phyloP scores from a whole-genome alignment of 805 yeast species.

The Starmerella geochares region DNA sequence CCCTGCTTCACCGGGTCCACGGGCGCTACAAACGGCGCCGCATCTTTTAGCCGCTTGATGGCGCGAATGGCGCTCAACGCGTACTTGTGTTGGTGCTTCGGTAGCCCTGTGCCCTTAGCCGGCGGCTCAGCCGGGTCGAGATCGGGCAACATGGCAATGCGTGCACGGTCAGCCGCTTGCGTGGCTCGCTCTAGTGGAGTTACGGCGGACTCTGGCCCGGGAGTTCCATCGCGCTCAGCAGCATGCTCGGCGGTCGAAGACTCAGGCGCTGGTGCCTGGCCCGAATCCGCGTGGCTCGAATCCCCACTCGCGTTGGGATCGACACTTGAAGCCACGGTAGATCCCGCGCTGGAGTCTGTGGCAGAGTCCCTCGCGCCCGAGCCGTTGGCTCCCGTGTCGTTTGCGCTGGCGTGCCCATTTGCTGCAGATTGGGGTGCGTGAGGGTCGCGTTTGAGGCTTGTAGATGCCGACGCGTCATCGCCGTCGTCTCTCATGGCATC shows the following conservation, averaged over 20 bases:
- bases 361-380: neutral
- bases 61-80: conserved; percentile 72
- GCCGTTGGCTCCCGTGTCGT: neutral
- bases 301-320: neutral
- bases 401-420: neutral
- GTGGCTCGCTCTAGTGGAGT: conserved; percentile 25
- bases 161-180: conserved; percentile 23
- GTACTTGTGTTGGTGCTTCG: conserved; percentile 69
- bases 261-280: neutral
- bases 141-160: conserved; percentile 24
- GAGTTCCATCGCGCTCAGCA: neutral
- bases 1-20: conserved; percentile 82
- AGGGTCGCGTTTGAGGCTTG: neutral
- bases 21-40: conserved; percentile 78
- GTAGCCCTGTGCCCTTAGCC: conserved; percentile 26
- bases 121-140: conserved; percentile 25
- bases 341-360: neutral
- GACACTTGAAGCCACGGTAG: neutral
- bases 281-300: neutral
- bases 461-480: neutral
- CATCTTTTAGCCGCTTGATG: conserved; percentile 82
- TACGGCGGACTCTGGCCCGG: conserved; percentile 10
- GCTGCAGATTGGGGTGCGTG: neutral
- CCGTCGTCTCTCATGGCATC: neutral
- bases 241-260: too few species aligned